Percentiles rank a stretch among this genome's conserved stretches.
Conservation (phyloP, 352 stramenopile genomes). For the Thraustochytrium sp. region DNA sequence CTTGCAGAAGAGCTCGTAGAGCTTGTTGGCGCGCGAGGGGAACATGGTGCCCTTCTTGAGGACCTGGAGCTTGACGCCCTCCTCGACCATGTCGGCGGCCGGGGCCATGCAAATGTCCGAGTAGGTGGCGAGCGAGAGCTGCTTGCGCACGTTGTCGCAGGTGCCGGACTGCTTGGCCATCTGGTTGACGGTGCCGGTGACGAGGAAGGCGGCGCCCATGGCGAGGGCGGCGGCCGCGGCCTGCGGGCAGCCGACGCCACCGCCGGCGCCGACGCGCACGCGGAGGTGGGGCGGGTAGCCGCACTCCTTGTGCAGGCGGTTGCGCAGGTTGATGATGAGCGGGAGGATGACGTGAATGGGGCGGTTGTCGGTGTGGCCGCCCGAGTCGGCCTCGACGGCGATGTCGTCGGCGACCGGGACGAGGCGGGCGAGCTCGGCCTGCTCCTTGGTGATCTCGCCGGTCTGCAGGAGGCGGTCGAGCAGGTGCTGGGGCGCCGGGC, state of each 20-base stretch:
- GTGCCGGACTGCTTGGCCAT: constrained; percentile 32
- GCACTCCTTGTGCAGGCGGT: constrained; percentile 2
- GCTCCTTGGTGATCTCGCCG: constrained; percentile 18
- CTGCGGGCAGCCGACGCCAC: constrained; percentile 18
- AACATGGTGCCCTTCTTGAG: constrained; percentile 41
- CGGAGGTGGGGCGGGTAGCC: constrained; percentile 5
- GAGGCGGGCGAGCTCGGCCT: constrained; percentile 7
- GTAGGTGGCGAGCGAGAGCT: constrained; percentile 18
- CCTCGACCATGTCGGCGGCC: constrained; percentile 23
- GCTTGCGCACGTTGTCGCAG: constrained; percentile 25
- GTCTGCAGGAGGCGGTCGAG: not conserved
- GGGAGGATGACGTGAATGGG: constrained; percentile 37
- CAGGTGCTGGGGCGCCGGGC: not conserved
- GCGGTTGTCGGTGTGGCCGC: constrained; percentile 37
- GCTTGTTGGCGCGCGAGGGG: constrained; percentile 18
- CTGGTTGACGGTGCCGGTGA: constrained; percentile 35
- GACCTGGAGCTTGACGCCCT: constrained; percentile 30
- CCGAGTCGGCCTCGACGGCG: constrained; percentile 28
- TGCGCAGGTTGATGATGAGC: constrained; percentile 39
- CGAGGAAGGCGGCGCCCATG: constrained; percentile 25
- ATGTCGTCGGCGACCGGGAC: constrained; percentile 35
- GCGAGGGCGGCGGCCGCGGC: not conserved
- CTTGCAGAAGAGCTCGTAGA: constrained; percentile 39
- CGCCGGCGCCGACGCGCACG: constrained; percentile 14
- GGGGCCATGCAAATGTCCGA: constrained; percentile 32